Evolutionary conservation across 1,284 basidiomycete genomes (phyloP).

Genomic region (Rhodotorula sp.): DNA sequence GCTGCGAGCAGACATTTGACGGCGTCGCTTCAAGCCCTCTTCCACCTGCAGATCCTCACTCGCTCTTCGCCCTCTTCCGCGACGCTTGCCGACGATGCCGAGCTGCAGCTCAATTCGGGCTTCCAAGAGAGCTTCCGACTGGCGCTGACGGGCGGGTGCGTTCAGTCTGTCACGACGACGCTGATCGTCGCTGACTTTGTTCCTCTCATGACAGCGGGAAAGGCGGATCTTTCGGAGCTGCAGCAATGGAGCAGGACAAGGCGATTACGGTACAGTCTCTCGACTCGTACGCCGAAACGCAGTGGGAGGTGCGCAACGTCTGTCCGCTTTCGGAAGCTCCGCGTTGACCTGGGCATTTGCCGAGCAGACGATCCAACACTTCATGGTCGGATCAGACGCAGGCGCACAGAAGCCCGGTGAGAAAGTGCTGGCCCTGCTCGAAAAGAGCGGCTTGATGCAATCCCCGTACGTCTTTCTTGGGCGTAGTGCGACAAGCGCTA

Average conservation of each 20-base stretch:
- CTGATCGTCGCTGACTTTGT: neutral
- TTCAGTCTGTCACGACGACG: neutral
- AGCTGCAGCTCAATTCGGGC: slow-evolving; percentile 69
- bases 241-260: slow-evolving; percentile 61
- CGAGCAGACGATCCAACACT: slow-evolving; percentile 81
- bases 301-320: slow-evolving; percentile 68
- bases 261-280: slow-evolving; percentile 38
- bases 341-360: neutral
- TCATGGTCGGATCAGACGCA: slow-evolving; percentile 81
- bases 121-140: slow-evolving; percentile 60
- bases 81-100: slow-evolving; percentile 15
- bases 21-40: slow-evolving; percentile 65
- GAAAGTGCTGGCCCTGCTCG: slow-evolving; percentile 28
- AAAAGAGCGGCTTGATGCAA: slow-evolving; percentile 32
- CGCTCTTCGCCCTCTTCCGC: slow-evolving; percentile 45
- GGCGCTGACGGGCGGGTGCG: slow-evolving; percentile 86
- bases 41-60: slow-evolving; percentile 72
- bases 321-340: no score
- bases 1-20: slow-evolving; percentile 65
- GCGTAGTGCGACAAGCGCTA: neutral
- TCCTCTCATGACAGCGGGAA: slow-evolving; percentile 63
- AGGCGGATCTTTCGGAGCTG: slow-evolving; percentile 88
- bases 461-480: slow-evolving; percentile 12
- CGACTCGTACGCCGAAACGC: slow-evolving; percentile 81
- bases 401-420: slow-evolving; percentile 36